Evolutionary conservation across 768 basidiomycete genomes (phyloP).

Genomic region (Termitomyces sp.): DNA sequence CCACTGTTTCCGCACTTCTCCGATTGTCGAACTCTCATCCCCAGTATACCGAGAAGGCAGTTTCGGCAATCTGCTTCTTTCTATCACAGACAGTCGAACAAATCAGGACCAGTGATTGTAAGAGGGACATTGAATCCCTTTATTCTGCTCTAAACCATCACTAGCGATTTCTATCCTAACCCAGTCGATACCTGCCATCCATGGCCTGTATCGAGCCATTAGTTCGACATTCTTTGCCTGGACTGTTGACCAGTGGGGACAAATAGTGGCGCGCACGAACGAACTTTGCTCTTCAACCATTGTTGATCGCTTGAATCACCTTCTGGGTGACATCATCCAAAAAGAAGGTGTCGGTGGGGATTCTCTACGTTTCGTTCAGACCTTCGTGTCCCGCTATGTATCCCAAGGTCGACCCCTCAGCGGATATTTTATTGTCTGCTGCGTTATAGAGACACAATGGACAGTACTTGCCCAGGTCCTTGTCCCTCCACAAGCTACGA

Average conservation of each 20-base stretch:
- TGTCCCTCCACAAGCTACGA: slow-evolving; percentile 25
- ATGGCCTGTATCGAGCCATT: slow-evolving; percentile 83
- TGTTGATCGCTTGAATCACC: slow-evolving; percentile 68
- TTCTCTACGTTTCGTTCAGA: slow-evolving; percentile 52
- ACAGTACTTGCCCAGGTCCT: slow-evolving; percentile 74
- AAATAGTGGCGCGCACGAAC: slow-evolving; percentile 46
- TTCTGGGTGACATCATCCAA: slow-evolving; percentile 58
- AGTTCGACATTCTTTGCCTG: slow-evolving; percentile 74
- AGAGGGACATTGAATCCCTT: slow-evolving; percentile 15
- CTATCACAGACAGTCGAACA: slow-evolving; percentile 49
- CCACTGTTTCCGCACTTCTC: slow-evolving; percentile 72
- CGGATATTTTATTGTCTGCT: slow-evolving; percentile 87
- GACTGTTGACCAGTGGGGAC: slow-evolving; percentile 61
- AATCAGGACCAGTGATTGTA: slow-evolving; percentile 50
- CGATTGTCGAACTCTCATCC: slow-evolving; percentile 52
- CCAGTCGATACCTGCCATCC: slow-evolving; percentile 74
- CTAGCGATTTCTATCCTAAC: slow-evolving; percentile 68
- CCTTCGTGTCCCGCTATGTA: slow-evolving; percentile 72
- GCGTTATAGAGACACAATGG: slow-evolving; percentile 81
- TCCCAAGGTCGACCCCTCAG: slow-evolving; percentile 72
- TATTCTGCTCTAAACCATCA: neutral
- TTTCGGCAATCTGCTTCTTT: slow-evolving; percentile 58
- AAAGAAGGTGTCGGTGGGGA: slow-evolving; percentile 46
- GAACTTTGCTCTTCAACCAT: slow-evolving; percentile 58
- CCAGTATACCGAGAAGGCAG: slow-evolving; percentile 42